phyloP scores from a whole-genome alignment of 768 basidiomycete genomes.

The Serendipita sp. region DNA sequence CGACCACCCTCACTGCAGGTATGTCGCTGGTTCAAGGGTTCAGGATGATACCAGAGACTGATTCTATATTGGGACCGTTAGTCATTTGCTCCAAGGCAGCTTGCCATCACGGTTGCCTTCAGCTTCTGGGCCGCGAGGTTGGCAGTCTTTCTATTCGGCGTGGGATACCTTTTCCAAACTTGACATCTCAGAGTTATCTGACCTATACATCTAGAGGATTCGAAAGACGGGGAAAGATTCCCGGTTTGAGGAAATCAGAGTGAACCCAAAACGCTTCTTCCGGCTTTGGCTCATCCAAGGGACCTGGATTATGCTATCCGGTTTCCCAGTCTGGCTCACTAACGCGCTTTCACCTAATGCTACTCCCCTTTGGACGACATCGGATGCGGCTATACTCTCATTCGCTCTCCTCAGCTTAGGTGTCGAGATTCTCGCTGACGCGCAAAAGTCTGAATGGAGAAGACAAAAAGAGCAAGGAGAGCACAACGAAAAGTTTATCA shows the following conservation, averaged over 20 bases:
- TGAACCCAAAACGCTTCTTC: constrained; percentile 31
- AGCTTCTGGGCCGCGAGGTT: constrained; percentile 46
- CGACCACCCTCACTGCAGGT: neutral
- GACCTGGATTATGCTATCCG: constrained; percentile 53
- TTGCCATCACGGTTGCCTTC: constrained; percentile 39
- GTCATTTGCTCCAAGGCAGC: constrained; percentile 42
- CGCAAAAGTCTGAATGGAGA: constrained; percentile 50
- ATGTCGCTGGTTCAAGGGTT: neutral
- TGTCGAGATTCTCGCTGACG: constrained; percentile 46
- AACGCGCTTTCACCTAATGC: constrained; percentile 35
- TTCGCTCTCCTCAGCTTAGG: constrained; percentile 40
- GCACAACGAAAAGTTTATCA: constrained; percentile 57
- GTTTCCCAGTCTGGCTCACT: constrained; percentile 43
- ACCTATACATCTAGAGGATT: constrained; percentile 20
- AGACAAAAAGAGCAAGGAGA: constrained; percentile 38
- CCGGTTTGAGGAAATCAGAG: constrained; percentile 44
- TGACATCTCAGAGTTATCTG: neutral
- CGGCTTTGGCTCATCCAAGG: constrained; percentile 48
- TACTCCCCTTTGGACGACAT: constrained; percentile 35
- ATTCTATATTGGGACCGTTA: neutral
- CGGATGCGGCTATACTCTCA: constrained; percentile 38
- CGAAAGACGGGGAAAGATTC: constrained; percentile 45
- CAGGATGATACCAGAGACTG: neutral
- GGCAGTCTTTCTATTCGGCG: constrained; percentile 40
- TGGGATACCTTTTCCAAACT: constrained; percentile 12